phyloP scores from a whole-genome alignment of 2,329 filamentous ascomycete genomes.

The Metarhizium brunneum region DNA sequence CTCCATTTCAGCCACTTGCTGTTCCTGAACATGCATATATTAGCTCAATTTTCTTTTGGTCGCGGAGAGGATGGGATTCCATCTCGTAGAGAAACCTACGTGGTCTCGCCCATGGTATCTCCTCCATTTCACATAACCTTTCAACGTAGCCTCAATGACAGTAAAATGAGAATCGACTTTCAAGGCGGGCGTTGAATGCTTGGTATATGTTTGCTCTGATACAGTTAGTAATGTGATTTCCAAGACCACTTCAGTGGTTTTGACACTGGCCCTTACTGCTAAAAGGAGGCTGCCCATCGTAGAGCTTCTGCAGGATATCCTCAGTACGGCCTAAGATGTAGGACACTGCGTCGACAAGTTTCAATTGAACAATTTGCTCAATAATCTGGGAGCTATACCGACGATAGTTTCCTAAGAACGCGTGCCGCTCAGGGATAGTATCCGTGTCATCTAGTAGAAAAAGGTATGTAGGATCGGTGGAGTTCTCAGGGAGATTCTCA shows the following conservation, averaged over 20 bases:
- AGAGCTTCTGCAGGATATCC: slow-evolving; percentile 63
- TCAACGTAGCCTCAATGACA: slow-evolving; percentile 79
- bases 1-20: slow-evolving; percentile 50
- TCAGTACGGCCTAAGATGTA: slow-evolving; percentile 81
- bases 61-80: background rate
- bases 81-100: slow-evolving; percentile 13
- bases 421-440: slow-evolving; percentile 85
- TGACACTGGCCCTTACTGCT: slow-evolving; percentile 37
- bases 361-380: slow-evolving; percentile 73
- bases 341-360: slow-evolving; percentile 74
- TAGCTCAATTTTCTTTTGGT: background rate
- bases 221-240: slow-evolving; percentile 2
- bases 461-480: slow-evolving; percentile 66
- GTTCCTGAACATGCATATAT: slow-evolving; percentile 18
- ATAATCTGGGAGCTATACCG: slow-evolving; percentile 84
- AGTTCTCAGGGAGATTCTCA: slow-evolving; percentile 76
- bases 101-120: slow-evolving; percentile 18
- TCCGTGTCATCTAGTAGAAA: slow-evolving; percentile 93
- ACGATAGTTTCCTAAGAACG: slow-evolving; percentile 91
- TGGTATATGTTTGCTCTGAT: slow-evolving; percentile 50
- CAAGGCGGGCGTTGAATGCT: slow-evolving; percentile 63
- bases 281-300: slow-evolving; percentile 60
- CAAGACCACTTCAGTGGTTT: background rate
- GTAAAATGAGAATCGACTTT: slow-evolving; percentile 83
- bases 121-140: slow-evolving; percentile 79